Base-by-base conservation (phyloP, 306 rosid genomes). In the Vachellia collinsii region DNA sequence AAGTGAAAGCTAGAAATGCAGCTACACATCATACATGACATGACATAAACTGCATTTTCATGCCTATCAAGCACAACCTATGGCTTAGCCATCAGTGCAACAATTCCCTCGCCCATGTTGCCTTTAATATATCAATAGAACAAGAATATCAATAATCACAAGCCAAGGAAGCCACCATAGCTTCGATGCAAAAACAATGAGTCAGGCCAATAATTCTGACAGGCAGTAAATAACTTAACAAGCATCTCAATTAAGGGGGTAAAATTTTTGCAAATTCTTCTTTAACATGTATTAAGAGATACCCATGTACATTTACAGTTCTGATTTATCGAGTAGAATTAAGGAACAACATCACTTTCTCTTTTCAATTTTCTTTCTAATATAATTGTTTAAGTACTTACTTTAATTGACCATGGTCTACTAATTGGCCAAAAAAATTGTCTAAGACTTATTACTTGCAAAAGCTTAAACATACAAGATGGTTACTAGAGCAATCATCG, bases 381-480 rank as follows among this genome's bases (percentile, higher is more conserved):
- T 7, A 23, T 22, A 23, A 46, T 46, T 14, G 8, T 23, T 23
- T 50, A 12, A 42, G 29, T 41, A 11, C 66, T 61, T 79, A 65
- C 38, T 79, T 58, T 51, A 14, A 43, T 13, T 53, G 72, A 25
- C 68, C 50, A 77, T 44, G 64, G 34, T 29, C 44, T 58, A 67
- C 13, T 22, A 3, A 58, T n/a, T 58, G 65, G 11, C 36, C 36
- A 4, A 59, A 59, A 23, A 23, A 23, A n/a, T 3, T 59, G 14
- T 23, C 37, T 4, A 11, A 8, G 37, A 23, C 36, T 47, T 58
- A 62, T 36, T 41, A 68, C 72, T 22, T 50, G 61, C 53, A 83
- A 83, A 80, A 14, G 58, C 78, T 48, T 51, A 51, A 42, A 51
- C 75, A 56, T 50, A 62, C 11, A 64, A 29, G 81, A 76, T 44